phyloP scores from a whole-genome alignment of 108 stramenopile genomes.

The Bacterosira constricta region DNA sequence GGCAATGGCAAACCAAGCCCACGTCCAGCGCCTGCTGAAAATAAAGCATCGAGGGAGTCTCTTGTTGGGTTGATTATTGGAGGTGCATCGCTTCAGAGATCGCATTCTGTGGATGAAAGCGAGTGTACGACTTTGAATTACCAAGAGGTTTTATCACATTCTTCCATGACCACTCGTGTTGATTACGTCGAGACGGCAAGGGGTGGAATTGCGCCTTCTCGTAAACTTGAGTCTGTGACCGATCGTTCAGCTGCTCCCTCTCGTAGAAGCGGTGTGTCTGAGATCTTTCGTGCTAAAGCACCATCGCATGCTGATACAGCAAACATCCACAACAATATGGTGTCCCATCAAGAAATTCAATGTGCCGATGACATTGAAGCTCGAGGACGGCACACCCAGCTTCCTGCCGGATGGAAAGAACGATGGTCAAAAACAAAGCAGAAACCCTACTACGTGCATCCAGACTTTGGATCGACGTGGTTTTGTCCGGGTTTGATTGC shows the following conservation, averaged over 20 bases:
- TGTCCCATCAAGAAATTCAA: not conserved
- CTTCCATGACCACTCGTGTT: slow-evolving; percentile 8
- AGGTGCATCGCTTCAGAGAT: slow-evolving; percentile 31
- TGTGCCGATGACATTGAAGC: not conserved
- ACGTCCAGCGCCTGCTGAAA: not conserved
- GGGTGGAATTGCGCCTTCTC: not conserved
- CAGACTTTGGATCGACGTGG: slow-evolving; percentile 76
- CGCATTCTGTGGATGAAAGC: slow-evolving; percentile 38
- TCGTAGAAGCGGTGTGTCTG: not conserved
- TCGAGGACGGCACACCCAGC: slow-evolving; percentile 6
- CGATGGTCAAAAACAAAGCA: slow-evolving; percentile 61
- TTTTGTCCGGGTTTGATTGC: slow-evolving; percentile 64
- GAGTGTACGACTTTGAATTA: slow-evolving; percentile 31
- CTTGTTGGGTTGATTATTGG: slow-evolving; percentile 39
- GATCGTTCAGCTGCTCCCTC: not conserved
- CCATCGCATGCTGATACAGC: not conserved
- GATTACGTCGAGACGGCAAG: not conserved
- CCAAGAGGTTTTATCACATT: not conserved
- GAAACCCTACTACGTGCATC: slow-evolving; percentile 71
- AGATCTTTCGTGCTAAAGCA: not conserved
- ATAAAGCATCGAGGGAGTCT: slow-evolving; percentile 12
- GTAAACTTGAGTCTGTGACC: not conserved
- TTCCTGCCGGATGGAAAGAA: slow-evolving; percentile 83
- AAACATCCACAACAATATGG: not conserved
- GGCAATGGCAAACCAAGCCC: not conserved